Evolutionary conservation across 164 flowering plant genomes (phyloP), one percentile per base, ranked within the genome.

Genomic region (Macadamia tetraphylla): DNA sequence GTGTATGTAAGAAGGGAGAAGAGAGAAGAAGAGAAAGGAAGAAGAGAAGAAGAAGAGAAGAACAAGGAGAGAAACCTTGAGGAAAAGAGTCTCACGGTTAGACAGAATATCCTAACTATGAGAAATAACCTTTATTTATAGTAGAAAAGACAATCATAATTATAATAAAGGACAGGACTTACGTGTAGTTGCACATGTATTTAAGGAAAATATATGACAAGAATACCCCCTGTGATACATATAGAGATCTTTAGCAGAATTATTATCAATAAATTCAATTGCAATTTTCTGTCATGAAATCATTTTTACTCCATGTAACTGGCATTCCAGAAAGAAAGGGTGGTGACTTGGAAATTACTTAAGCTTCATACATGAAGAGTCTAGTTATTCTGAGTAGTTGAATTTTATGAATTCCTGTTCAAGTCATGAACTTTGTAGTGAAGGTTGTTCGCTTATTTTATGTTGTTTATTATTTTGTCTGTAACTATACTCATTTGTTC

Each of bases 401-500:
- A 40, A 17, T 23, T 23, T 43, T 18, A 9, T 43, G 52, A 17
- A 9, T 62, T 60, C 12, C 6, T 31, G 31, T 68, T 56, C 18
- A 31, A 58, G 29, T 49, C 44, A 60, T 31, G 14, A n/a, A 17
- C 58, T 53, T 55, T 68, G 31, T 5, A 48, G 30, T 53, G 44
- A 29, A 63, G 40, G 60, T 55, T 55, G 29, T 55, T 14, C 42
- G 11, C 13, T 23, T 7, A 29, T 29, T 7, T 14, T 32, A 17
- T 23, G 15, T 3, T 29, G 9, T 29, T 30, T 67, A 29, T 67
- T 35, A 29, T 0, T 56, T 46, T 57, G 3, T 48, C 9, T 63
- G 62, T 15, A 52, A 10, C 14, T 70, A n/a, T 29, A 58, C 42
- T 66, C 65, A 60, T 71, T 14, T 65, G 9, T 29, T 65, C 40